Conservation (phyloP, 768 basidiomycete genomes). For the Lactarius vividus region DNA sequence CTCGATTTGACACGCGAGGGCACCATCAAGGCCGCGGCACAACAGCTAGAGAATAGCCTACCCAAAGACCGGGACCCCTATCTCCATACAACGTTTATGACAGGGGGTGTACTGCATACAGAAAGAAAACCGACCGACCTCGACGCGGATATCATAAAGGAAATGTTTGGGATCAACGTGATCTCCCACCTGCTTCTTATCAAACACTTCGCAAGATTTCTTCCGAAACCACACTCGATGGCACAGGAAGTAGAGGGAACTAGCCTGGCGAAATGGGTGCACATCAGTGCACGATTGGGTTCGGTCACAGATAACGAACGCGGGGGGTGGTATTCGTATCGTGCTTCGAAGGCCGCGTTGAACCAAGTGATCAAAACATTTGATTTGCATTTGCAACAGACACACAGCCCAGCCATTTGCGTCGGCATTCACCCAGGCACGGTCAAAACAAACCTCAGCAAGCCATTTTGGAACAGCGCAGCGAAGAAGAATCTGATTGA, state of each 20-base stretch:
- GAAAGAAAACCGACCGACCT: constrained; percentile 53
- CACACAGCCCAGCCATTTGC: constrained; percentile 47
- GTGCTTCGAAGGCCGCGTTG: constrained; percentile 59
- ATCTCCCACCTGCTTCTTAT: constrained; percentile 59
- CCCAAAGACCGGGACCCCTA: constrained; percentile 37
- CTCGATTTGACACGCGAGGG: constrained; percentile 52
- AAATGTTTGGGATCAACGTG: constrained; percentile 56
- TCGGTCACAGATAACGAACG: constrained; percentile 55
- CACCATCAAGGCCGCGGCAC: constrained; percentile 49
- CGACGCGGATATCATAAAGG: constrained; percentile 39
- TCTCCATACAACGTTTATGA: constrained; percentile 54
- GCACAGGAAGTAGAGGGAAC: background rate
- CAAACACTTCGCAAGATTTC: constrained; percentile 60
- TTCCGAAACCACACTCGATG: constrained; percentile 37
- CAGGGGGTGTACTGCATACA: constrained; percentile 53
- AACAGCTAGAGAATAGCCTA: constrained; percentile 40
- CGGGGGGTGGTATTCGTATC: constrained; percentile 64
- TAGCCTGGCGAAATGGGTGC: constrained; percentile 54
- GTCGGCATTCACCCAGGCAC: constrained; percentile 61
- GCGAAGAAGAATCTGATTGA: constrained; percentile 44
- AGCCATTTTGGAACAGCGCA: constrained; percentile 47
- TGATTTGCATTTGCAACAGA: constrained; percentile 50
- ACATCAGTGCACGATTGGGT: constrained; percentile 58
- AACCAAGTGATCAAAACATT: constrained; percentile 63
- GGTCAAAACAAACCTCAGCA: constrained; percentile 58